Base-by-base conservation (phyloP, 1,284 basidiomycete species). In the Trichosporon sp. region DNA sequence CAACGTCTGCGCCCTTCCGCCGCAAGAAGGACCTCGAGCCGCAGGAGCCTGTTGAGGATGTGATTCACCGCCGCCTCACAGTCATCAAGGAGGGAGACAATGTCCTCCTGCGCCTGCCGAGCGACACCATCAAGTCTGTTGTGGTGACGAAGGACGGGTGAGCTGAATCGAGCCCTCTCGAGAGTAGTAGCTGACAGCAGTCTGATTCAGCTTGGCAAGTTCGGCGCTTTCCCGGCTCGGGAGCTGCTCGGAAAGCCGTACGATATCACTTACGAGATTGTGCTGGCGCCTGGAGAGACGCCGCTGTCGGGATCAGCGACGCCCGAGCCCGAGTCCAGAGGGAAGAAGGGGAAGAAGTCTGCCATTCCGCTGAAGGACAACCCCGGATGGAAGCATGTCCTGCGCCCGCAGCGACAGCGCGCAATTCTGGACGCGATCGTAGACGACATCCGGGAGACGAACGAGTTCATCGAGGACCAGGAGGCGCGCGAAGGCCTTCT, bases 401-500 rank as follows among this genome's bases (percentile, higher is more conserved):
- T 82, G 27, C 67, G 79, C 3, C 80, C 80, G 12, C 68, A 81
- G 65, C 76, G 73, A 64, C 68, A 70, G 63, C 71, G 74, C 35
- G 65, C 75, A 0, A 67, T 82, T 2, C 73, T 81, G 1, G 79
- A 82, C 29, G 78, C 79, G 23, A 62, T 6, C n/a, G 9, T 65
- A 80, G 80, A 82, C 44, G 80, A 82, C 65, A 78, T 82, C 56
- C 76, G 73, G 38, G 80, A 82, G 73, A 82, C 80, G 9, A 82
- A 82, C 70, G 80, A 82, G 70, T 77, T 81, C 65, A 82, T 82
- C 65, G 92, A 93, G 73, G 90, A 89, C 68, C 70, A 75, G 27
- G 76, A 78, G 51, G 86, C 90, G 77, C 87, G 87, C 75, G 88
- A 92, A 2, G 64, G 38, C 6, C 69, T 71, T 3, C 90, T 92